A percentile compares a stretch with the other conserved stretches of the same genome.
Conservation (phyloP, 768 basidiomycete species). For the Tubosaeta brunneosetosa region DNA sequence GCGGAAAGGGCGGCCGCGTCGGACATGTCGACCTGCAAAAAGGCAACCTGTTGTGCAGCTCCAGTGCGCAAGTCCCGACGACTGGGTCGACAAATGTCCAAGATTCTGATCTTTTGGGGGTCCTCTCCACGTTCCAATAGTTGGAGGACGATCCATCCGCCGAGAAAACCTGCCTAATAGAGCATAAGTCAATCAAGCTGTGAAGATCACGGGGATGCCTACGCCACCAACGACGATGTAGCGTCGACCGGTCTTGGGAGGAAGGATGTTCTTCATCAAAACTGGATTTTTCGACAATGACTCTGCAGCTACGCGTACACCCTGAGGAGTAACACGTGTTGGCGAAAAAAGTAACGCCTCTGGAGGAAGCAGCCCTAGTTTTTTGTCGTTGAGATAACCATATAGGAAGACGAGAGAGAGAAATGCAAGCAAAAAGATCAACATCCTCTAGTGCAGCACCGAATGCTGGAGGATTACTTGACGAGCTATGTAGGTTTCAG, state of each 20-base stretch:
- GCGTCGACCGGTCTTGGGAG: constrained; percentile 64
- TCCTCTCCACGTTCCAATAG: constrained; percentile 69
- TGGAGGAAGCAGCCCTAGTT: constrained; percentile 46
- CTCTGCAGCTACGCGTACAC: constrained; percentile 38
- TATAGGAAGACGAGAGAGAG: constrained; percentile 30
- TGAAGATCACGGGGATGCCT: constrained; percentile 14
- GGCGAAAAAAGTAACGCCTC: constrained; percentile 48
- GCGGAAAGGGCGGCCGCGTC: constrained; percentile 48
- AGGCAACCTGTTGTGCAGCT: constrained; percentile 48
- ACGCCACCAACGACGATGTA: constrained; percentile 79
- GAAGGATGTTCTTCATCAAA: constrained; percentile 43
- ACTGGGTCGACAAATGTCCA: constrained; percentile 62
- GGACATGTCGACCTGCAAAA: constrained; percentile 55
- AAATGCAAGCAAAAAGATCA: constrained; percentile 5
- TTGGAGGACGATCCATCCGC: constrained; percentile 72
- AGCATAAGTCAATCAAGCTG: not conserved
- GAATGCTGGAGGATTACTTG: not conserved
- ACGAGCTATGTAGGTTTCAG: not conserved
- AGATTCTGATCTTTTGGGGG: constrained; percentile 54
- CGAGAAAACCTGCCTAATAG: constrained; percentile 64
- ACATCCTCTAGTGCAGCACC: constrained; percentile 16
- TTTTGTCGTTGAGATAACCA: constrained; percentile 48
- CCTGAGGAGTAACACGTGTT: constrained; percentile 42
- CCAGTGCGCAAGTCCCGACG: constrained; percentile 55
- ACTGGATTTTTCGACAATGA: constrained; percentile 33